These are phyloP conservation scores for Camellia oleifera DNA, from an alignment of 179 eudicot species.

Conservation along the genomic window DNA sequence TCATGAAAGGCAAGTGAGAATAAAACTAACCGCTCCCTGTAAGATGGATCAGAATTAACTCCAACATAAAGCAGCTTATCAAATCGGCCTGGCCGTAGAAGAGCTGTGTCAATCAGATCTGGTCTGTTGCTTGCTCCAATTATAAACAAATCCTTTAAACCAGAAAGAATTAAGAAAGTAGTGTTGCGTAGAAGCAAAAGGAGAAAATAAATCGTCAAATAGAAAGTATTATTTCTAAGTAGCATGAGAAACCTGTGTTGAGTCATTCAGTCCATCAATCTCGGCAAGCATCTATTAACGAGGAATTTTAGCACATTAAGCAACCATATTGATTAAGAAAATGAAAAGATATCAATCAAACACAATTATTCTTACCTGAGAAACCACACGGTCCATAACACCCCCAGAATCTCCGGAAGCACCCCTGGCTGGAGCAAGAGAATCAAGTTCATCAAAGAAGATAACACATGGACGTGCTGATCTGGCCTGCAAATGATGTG, in stretches of 20 bases:
- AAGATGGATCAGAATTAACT: slow-evolving; percentile 78
- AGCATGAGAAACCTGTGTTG: slow-evolving; percentile 59
- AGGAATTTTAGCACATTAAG: slow-evolving; percentile 20
- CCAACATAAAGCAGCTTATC: slow-evolving; percentile 97
- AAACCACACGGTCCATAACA: slow-evolving; percentile 97
- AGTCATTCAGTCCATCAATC: slow-evolving; percentile 92
- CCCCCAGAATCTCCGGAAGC: slow-evolving; percentile 99
- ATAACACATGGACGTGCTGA: slow-evolving; percentile 97
- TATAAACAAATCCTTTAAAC: slow-evolving; percentile 80
- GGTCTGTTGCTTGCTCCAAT: slow-evolving; percentile 99
- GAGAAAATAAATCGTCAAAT: slow-evolving; percentile 9
- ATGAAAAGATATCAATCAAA: background rate
- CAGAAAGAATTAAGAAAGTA: slow-evolving; percentile 16
- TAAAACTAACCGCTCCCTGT: slow-evolving; percentile 76
- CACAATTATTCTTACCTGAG: slow-evolving; percentile 63
- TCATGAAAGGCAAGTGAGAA: background rate
- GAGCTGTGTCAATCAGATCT: slow-evolving; percentile 96
- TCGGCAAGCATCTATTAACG: slow-evolving; percentile 92
- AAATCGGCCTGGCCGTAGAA: slow-evolving; percentile 94
- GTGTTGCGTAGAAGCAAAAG: background rate
- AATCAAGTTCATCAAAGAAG: slow-evolving; percentile 97
- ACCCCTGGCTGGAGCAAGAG: slow-evolving; percentile 98
- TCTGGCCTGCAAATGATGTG: slow-evolving; percentile 60
- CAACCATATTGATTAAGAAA: background rate
- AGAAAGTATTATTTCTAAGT: background rate